These are phyloP conservation scores for Vitis hybrid DNA, from an alignment of 177 flowering plant species.

Conservation along the genomic window DNA sequence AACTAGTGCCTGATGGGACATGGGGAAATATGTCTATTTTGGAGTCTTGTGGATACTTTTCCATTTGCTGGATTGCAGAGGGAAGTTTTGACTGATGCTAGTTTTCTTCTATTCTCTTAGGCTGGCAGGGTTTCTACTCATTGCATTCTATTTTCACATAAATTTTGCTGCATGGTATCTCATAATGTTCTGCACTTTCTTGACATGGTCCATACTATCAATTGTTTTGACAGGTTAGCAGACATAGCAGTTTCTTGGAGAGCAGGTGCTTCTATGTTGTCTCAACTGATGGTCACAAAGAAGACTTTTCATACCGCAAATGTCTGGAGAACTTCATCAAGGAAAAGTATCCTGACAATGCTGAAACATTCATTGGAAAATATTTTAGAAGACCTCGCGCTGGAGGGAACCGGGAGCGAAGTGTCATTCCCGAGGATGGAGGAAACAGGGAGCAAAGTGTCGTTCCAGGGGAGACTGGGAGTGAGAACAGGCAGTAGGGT, in stretches of 20 bases:
- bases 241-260: slow-evolving; percentile 52
- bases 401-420: slow-evolving; percentile 18
- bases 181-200: neutral
- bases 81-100: too few relatives aligned
- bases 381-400: slow-evolving; percentile 50
- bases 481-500: neutral
- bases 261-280: slow-evolving; percentile 77
- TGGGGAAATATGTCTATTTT: too few relatives aligned
- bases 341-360: slow-evolving; percentile 61
- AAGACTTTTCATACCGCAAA: slow-evolving; percentile 82
- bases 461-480: slow-evolving; percentile 2
- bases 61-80: too few relatives aligned
- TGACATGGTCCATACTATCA: neutral
- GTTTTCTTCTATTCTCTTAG: neutral
- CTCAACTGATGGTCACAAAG: slow-evolving; percentile 48
- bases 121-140: neutral
- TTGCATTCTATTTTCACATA: neutral
- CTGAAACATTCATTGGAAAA: slow-evolving; percentile 53
- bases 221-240: slow-evolving; percentile 48
- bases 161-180: neutral
- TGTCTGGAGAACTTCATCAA: slow-evolving; percentile 64
- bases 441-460: slow-evolving; percentile 14
- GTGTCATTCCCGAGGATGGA: slow-evolving; percentile 5
- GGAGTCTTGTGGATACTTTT: too few relatives aligned
- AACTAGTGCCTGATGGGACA: too few relatives aligned